phyloP scores from a whole-genome alignment of 768 basidiomycete species.

The Termitomyces sp. region DNA sequence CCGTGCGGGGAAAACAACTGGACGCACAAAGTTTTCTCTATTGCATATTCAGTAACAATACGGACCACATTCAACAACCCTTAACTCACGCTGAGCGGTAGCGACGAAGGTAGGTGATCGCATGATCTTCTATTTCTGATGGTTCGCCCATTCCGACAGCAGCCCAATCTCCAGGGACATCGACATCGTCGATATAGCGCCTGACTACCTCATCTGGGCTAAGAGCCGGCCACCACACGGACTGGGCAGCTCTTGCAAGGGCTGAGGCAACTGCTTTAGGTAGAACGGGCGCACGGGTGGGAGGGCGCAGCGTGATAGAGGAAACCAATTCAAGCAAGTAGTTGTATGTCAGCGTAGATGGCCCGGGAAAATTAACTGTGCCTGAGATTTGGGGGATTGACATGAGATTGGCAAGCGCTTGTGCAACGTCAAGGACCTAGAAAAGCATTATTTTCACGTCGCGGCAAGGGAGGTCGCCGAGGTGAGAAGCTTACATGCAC shows the following conservation, averaged over 20 bases:
- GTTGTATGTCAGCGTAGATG: conserved; percentile 79
- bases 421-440: conserved; percentile 91
- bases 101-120: conserved; percentile 85
- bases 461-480: conserved; percentile 12
- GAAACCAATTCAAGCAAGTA: conserved; percentile 77
- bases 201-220: conserved; percentile 89
- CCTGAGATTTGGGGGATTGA: conserved; percentile 55
- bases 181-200: conserved; percentile 80
- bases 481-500: conserved; percentile 67
- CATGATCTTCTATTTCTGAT: conserved; percentile 79
- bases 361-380: conserved; percentile 84
- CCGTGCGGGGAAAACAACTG: conserved; percentile 60
- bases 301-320: conserved; percentile 73
- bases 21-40: conserved; percentile 66
- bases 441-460: conserved; percentile 15
- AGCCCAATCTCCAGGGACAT: conserved; percentile 77
- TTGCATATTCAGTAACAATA: conserved; percentile 2
- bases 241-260: conserved; percentile 60
- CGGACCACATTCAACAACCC: conserved; percentile 8
- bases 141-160: conserved; percentile 72
- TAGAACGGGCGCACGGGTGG: conserved; percentile 67
- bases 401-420: conserved; percentile 81
- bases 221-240: conserved; percentile 88
- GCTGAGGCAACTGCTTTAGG: conserved; percentile 69
- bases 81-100: conserved; percentile 82